phyloP scores from a whole-genome alignment of 2,329 filamentous ascomycete genomes.

The Fusarium marasasianum region DNA sequence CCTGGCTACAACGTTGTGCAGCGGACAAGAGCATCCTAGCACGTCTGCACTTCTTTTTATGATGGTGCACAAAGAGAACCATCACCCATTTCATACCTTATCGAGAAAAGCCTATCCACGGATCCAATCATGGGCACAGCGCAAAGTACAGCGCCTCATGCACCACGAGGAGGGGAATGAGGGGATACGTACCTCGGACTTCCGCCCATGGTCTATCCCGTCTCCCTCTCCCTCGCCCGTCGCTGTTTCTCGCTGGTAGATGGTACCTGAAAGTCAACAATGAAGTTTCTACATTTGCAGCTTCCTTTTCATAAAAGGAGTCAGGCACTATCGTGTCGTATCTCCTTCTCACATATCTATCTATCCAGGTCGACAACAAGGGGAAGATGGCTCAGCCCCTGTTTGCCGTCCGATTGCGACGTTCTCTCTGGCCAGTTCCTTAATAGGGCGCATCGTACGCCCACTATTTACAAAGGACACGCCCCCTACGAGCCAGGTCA shows the following conservation, averaged over 20 bases:
- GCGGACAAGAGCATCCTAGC: constrained; percentile 28
- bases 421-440: constrained; percentile 35
- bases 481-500: constrained; percentile 13
- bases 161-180: constrained; percentile 32
- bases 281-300: background rate
- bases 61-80: constrained; percentile 29
- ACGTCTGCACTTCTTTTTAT: constrained; percentile 30
- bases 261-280: background rate
- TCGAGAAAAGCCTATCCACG: constrained; percentile 30
- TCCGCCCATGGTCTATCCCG: background rate
- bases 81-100: constrained; percentile 32
- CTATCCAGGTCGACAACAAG: constrained; percentile 15
- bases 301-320: background rate
- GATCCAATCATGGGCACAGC: constrained; percentile 29
- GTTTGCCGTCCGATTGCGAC: constrained; percentile 38
- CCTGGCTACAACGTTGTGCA: constrained; percentile 33
- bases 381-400: constrained; percentile 33
- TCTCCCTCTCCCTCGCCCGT: constrained; percentile 15
- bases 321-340: constrained; percentile 4
- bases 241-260: background rate
- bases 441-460: constrained; percentile 27
- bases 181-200: constrained; percentile 15
- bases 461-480: constrained; percentile 3
- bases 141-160: constrained; percentile 32
- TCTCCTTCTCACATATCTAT: constrained; percentile 7